Evolutionary conservation across 495 filamentous ascomycete species (phyloP), one percentile per base, ranked within the genome.

Genomic region (Haplographium delicatum): DNA sequence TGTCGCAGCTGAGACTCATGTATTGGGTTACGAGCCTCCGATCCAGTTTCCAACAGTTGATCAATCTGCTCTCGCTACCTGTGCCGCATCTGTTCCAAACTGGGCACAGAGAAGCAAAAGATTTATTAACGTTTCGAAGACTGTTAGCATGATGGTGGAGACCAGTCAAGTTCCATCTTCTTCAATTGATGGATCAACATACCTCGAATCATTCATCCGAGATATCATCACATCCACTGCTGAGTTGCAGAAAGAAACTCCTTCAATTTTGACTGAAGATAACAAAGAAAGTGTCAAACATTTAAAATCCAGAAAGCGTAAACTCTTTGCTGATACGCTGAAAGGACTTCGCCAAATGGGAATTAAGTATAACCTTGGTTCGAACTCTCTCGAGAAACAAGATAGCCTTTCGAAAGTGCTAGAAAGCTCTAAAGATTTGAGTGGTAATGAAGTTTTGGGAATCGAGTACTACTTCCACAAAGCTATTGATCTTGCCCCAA

Each of bases 281-380:
- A 96, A 90, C 60, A 89, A 88, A 58, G 76, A 83, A 2, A 53
- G 74, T 5, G 80, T 96, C 27, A 86, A 88, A 57, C 88, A 96
- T 66, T 78, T 97, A 51, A 96, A 95, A 69, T 79, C 80, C 0
- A 76, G 86, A 47, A 99, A 99, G 67, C 82, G 88, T n/a, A 89
- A 86, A 56, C 79, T 96, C 11, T 93, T 91, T 54, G 83, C 87
- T 0, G 91, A 97, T 55, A 88, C 85, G 0, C 69, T 99, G 47
- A 88, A 85, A 59, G 77, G 76, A 5, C 66, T 96, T 2, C 81
- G 88, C 19, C 77, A 84, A 20, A 96, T 97, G 89, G 94, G 94
- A 16, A 79, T 97, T 49, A 84, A 84, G 57, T 80, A 81, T 11
- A 95, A 89, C 62, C 71, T 91, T 18, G 79, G 84, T 51, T 77